Conservation (phyloP, 2,329 filamentous ascomycete genomes). For the Dactylonectria estremocensis region DNA sequence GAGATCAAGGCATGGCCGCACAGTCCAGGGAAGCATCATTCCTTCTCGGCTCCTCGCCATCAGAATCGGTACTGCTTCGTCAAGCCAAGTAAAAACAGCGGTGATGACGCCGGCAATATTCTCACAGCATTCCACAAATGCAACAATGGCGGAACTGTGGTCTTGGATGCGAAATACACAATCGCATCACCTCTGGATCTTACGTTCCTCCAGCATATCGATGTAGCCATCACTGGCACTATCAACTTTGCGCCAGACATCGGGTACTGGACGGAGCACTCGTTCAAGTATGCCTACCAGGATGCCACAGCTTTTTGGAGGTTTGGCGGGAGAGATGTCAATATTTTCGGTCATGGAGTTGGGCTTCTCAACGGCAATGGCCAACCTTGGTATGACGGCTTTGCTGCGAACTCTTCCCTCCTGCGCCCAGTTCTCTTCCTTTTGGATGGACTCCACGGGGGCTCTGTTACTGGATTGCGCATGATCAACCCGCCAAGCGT, state of each 20-base stretch:
- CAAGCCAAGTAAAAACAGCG: slow-evolving; percentile 36
- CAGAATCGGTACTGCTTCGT: slow-evolving; percentile 40
- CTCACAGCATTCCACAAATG: slow-evolving; percentile 54
- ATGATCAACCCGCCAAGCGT: slow-evolving; percentile 66
- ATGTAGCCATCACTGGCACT: slow-evolving; percentile 69
- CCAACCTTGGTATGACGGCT: slow-evolving; percentile 73
- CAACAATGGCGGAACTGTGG: slow-evolving; percentile 73
- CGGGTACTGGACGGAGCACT: slow-evolving; percentile 75
- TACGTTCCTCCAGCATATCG: slow-evolving; percentile 74
- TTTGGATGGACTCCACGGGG: slow-evolving; percentile 71
- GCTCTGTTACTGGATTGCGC: slow-evolving; percentile 71
- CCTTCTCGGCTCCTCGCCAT: not conserved
- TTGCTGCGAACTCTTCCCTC: slow-evolving; percentile 63
- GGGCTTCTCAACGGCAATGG: slow-evolving; percentile 72
- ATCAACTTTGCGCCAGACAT: slow-evolving; percentile 76
- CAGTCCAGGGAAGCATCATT: not conserved
- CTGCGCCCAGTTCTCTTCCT: slow-evolving; percentile 74
- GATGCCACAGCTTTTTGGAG: slow-evolving; percentile 64
- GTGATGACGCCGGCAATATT: slow-evolving; percentile 27
- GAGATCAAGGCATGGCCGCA: slow-evolving; percentile 1
- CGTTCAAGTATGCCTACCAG: slow-evolving; percentile 76
- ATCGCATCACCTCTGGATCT: slow-evolving; percentile 76
- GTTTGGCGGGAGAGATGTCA: slow-evolving; percentile 58
- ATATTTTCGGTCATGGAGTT: slow-evolving; percentile 71
- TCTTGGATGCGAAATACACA: slow-evolving; percentile 72